phyloP scores from a whole-genome alignment of 768 basidiomycete genomes.

The Crassisporium funariophilum region DNA sequence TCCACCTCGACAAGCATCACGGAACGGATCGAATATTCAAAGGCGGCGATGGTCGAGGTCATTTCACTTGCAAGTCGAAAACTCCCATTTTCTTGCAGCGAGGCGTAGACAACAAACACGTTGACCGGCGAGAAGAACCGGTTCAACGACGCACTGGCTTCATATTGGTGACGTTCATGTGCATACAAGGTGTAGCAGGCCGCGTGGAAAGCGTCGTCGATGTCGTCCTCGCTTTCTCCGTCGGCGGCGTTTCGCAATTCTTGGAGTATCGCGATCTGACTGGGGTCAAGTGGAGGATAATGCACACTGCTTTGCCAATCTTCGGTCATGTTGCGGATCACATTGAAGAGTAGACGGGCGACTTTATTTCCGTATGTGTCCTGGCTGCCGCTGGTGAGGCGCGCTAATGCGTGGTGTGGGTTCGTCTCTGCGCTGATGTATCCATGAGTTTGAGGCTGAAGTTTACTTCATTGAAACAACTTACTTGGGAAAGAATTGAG shows the following conservation, averaged over 20 bases:
- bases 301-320: background rate
- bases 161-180: constrained; percentile 6
- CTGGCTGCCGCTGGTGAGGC: too few species aligned
- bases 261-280: background rate
- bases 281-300: constrained; percentile 2
- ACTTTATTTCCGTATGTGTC: background rate
- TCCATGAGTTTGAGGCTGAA: too few species aligned
- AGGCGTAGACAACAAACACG: constrained; percentile 3
- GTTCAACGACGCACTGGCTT: background rate
- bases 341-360: constrained; percentile 1
- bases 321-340: background rate
- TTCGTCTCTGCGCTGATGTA: too few species aligned
- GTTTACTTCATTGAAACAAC: background rate
- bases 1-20: background rate
- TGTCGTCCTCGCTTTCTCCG: background rate
- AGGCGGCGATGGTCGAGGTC: constrained; percentile 3
- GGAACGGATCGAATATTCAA: constrained; percentile 8
- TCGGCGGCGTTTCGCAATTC: background rate
- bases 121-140: constrained; percentile 13
- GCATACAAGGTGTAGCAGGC: constrained; percentile 11
- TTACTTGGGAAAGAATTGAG: background rate
- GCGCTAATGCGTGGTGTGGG: too few species aligned
- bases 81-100: background rate
- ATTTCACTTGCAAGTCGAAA: constrained; percentile 1
- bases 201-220: constrained; percentile 3